Evolutionary conservation across 371 early-diverging fungal species (phyloP), one percentile per base, ranked within the genome.

Genomic region (Rhizopus delemar): DNA sequence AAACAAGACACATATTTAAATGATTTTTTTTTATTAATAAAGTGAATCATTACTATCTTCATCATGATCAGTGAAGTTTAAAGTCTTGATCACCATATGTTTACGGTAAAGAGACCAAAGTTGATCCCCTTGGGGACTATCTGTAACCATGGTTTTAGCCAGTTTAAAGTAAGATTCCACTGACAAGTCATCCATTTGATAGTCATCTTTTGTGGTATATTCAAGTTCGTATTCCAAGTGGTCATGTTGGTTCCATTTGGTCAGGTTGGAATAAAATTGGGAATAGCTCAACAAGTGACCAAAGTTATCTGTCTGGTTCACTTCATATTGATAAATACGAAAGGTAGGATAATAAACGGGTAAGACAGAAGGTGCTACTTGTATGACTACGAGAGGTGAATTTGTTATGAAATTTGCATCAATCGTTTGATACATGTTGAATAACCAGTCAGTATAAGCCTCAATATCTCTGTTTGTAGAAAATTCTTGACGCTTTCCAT

Each of bases 261-360:
- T 77, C 22, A 77, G 55, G 36, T 80, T 73, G 8, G 77, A 64
- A 53, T 54, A 80, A 38, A 65, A 77, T 43, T 80, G 80, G 0
- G 59, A 39, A 57, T 73, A 80, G 8, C 72, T 70, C 8, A 75
- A 45, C 22, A 75, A 38, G 0, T 65, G 63, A 28, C 66, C 66
- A 41, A 61, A 51, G 1, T 65, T 62, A 12, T 46, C 33, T 2
- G 28, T 15, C 29, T 63, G 58, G 28, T 60, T 57, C 11, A 66
- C 57, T 41, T 71, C 66, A 66, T 91, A 91, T 57, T 76, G 67
- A 65, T 86, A 83, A 9, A 92, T 82, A 22, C 93, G 86, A 46
- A 90, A 75, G 3, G 84, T 71, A 32, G 93, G 93, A 59, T 85
- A 76, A 72, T 84, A 87, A n/a, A 78, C 81, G 0, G 92, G 93